phyloP scores from a whole-genome alignment of 495 filamentous ascomycete genomes.

The Aspergillus baeticus region DNA sequence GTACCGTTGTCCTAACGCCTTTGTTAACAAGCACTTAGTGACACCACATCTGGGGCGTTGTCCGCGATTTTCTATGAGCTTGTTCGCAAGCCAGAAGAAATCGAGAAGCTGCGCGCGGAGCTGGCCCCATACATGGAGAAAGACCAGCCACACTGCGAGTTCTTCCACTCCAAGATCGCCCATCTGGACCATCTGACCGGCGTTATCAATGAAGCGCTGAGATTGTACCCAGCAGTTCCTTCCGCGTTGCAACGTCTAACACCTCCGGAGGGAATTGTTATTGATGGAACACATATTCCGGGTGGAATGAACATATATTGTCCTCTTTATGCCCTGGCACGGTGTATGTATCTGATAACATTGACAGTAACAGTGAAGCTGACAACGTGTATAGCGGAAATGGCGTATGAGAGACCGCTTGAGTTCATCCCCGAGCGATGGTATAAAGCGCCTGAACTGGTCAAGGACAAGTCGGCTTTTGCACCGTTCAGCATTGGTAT shows the following conservation, averaged over 20 bases:
- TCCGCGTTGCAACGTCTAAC: constrained; percentile 36
- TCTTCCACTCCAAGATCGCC: constrained; percentile 20
- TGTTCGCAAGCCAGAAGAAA: constrained; percentile 35
- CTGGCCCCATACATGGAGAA: constrained; percentile 10
- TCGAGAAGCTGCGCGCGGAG: constrained; percentile 27
- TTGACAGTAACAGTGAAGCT: not conserved
- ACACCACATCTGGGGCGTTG: constrained; percentile 56
- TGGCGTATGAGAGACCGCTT: constrained; percentile 31
- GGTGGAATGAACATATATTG: constrained; percentile 37
- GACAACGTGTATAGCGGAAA: constrained; percentile 19
- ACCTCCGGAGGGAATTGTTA: constrained; percentile 43
- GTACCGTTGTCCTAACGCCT: not conserved
- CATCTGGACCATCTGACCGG: constrained; percentile 36
- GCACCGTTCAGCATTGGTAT: constrained; percentile 41
- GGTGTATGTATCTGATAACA: constrained; percentile 19
- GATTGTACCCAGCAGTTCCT: constrained; percentile 28
- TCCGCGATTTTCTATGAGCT: constrained; percentile 47
- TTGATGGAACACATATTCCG: constrained; percentile 46
- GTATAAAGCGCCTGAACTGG: constrained; percentile 43
- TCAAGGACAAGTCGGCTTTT: constrained; percentile 46
- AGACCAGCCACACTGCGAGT: constrained; percentile 10
- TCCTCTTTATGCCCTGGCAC: constrained; percentile 35
- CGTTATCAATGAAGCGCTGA: constrained; percentile 43
- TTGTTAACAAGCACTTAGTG: constrained; percentile 22
- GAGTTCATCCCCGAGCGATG: constrained; percentile 58